These are phyloP conservation scores for Candida insectorum DNA, from an alignment of 805 yeast genomes.

Conservation along the genomic window DNA sequence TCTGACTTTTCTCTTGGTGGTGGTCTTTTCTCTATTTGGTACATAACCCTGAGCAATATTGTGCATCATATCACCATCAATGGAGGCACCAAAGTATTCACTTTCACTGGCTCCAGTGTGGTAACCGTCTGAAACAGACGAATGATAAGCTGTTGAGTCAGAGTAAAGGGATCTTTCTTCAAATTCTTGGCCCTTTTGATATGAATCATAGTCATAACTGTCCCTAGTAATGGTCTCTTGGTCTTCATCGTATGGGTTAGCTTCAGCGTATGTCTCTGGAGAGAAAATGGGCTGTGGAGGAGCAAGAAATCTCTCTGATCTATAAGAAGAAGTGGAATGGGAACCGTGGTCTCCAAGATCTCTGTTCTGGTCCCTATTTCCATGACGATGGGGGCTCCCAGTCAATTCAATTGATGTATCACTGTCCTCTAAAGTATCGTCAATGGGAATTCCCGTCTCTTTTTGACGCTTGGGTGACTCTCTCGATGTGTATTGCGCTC, in stretches of 20 bases:
- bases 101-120: constrained; percentile 15
- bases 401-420: constrained; percentile 20
- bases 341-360: constrained; percentile 17
- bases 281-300: constrained; percentile 68
- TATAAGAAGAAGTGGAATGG: constrained; percentile 28
- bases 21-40: constrained; percentile 68
- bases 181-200: constrained; percentile 30
- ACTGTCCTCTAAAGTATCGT: constrained; percentile 36
- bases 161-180: constrained; percentile 35
- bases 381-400: constrained; percentile 36
- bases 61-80: constrained; percentile 47
- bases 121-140: constrained; percentile 19
- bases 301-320: constrained; percentile 51
- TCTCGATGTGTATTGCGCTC: constrained; percentile 63
- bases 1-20: constrained; percentile 68
- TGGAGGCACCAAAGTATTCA: constrained; percentile 42
- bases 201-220: constrained; percentile 31
- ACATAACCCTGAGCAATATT: constrained; percentile 35
- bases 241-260: constrained; percentile 30
- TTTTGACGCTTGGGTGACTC: constrained; percentile 70
- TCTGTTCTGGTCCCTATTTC: no score
- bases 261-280: constrained; percentile 61
- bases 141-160: constrained; percentile 32
- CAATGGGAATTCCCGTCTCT: constrained; percentile 44
- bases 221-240: constrained; percentile 14